A percentile compares a stretch with the other conserved stretches of the same genome.
Evolutionary conservation across 257 asterid genomes (phyloP).

Genomic region (Nyctanthes arbortristis): DNA sequence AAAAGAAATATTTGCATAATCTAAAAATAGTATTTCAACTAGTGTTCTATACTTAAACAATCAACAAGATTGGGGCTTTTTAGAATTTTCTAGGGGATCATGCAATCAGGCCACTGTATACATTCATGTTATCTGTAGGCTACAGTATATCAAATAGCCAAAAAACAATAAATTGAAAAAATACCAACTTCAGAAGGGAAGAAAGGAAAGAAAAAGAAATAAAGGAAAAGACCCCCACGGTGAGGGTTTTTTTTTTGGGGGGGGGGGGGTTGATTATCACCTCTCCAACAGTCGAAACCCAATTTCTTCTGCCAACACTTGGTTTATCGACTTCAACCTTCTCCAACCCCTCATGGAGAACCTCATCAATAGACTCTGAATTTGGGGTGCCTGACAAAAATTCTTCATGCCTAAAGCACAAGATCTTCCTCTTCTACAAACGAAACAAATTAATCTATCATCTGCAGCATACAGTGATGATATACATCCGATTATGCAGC

Average conservation of each 20-base stretch:
- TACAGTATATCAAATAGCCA: constrained; percentile 9
- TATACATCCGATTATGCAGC: neutral
- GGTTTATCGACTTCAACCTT: constrained; percentile 47
- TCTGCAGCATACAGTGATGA: neutral
- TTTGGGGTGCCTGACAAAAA: constrained; percentile 41
- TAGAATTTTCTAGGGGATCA: constrained; percentile 9
- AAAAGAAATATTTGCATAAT: neutral
- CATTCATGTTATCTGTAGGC: constrained; percentile 9
- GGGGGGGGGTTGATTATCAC: too few relatives aligned
- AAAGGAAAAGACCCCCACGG: too few relatives aligned
- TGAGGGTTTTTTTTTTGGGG: too few relatives aligned
- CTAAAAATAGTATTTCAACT: neutral
- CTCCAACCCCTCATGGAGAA: constrained; percentile 46
- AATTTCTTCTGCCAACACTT: constrained; percentile 33
- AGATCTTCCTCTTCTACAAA: constrained; percentile 66
- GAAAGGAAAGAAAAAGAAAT: too few relatives aligned
- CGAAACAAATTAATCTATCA: neutral
- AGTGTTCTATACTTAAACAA: neutral
- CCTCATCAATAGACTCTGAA: constrained; percentile 48
- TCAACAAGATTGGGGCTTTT: neutral
- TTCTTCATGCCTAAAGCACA: constrained; percentile 78
- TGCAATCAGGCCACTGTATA: constrained; percentile 9
- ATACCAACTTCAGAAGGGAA: too few relatives aligned
- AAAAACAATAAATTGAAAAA: constrained; percentile 14
- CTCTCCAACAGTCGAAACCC: constrained; percentile 46